A percentile compares a stretch with the other conserved stretches of the same genome.
These are phyloP conservation scores for Aspergillus oerlinghausenensis DNA, from an alignment of 2,329 filamentous ascomycete genomes.

Conservation along the genomic window DNA sequence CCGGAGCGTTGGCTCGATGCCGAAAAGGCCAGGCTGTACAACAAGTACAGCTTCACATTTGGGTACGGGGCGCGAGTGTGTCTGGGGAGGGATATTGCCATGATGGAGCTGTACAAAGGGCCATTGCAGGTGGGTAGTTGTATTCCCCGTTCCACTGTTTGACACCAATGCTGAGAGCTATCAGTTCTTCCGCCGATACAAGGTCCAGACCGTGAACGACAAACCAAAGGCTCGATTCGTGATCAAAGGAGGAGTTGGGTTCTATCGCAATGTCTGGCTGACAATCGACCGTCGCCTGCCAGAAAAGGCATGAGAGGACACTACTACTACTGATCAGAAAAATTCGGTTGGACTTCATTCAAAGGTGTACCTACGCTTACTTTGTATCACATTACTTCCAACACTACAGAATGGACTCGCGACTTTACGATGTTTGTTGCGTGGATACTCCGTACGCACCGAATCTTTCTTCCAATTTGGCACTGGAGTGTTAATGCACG, in stretches of 20 bases:
- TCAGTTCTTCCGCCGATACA: conserved; percentile 30
- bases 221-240: conserved; percentile 26
- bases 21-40: conserved; percentile 39
- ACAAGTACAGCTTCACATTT: conserved; percentile 48
- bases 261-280: conserved; percentile 30
- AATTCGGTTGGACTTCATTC: neutral
- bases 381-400: neutral
- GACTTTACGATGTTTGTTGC: neutral
- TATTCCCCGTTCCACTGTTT: neutral
- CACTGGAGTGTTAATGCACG: too few species aligned
- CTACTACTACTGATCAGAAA: neutral
- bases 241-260: conserved; percentile 32
- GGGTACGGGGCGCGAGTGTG: conserved; percentile 48
- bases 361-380: neutral
- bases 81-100: conserved; percentile 48
- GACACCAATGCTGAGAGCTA: neutral
- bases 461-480: neutral
- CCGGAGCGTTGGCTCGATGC: conserved; percentile 40
- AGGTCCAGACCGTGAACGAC: conserved; percentile 15
- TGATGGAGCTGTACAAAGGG: conserved; percentile 51
- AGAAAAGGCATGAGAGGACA: neutral
- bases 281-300: conserved; percentile 15
- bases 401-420: neutral
- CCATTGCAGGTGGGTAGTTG: conserved; percentile 25
- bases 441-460: neutral